These are phyloP conservation scores for Paramarasmius palmivorus DNA, from an alignment of 1,284 basidiomycete species.

Conservation along the genomic window DNA sequence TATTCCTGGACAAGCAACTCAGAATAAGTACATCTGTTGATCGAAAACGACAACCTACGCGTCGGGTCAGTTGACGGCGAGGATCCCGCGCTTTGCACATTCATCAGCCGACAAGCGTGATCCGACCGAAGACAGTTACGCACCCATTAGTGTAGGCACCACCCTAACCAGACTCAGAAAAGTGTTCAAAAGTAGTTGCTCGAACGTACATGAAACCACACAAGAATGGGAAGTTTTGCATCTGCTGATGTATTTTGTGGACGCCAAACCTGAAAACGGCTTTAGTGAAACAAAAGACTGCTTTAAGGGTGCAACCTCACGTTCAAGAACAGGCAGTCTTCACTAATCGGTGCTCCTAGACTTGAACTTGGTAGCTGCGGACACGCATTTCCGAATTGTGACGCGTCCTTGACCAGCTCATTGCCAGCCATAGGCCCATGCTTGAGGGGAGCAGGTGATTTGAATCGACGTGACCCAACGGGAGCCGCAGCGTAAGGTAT, in stretches of 20 bases:
- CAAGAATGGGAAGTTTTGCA: constrained; percentile 45
- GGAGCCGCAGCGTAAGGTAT: constrained; percentile 70
- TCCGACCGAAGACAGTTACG: constrained; percentile 5
- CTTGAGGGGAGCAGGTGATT: constrained; percentile 53
- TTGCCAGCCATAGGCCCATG: constrained; percentile 17
- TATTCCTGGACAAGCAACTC: constrained; percentile 37
- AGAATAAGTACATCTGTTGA: neutral
- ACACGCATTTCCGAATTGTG: constrained; percentile 56
- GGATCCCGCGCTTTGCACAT: constrained; percentile 40
- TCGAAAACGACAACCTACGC: constrained; percentile 29
- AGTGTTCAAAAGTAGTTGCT: neutral
- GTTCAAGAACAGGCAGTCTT: constrained; percentile 59
- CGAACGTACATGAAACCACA: constrained; percentile 50
- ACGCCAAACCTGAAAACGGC: constrained; percentile 39
- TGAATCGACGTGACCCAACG: constrained; percentile 53
- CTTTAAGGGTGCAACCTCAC: constrained; percentile 27
- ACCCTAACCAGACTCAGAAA: constrained; percentile 36
- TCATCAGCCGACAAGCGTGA: neutral
- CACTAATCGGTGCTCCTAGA: constrained; percentile 48
- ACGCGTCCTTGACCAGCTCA: constrained; percentile 40
- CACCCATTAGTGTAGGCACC: constrained; percentile 50
- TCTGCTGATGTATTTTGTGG: constrained; percentile 33
- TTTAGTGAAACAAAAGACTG: neutral
- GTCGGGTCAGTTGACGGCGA: constrained; percentile 43
- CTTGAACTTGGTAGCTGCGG: constrained; percentile 43